A percentile compares a stretch with the other conserved stretches of the same genome.
phyloP scores from a whole-genome alignment of 2,329 filamentous ascomycete genomes.

The Thelonectria discophora region DNA sequence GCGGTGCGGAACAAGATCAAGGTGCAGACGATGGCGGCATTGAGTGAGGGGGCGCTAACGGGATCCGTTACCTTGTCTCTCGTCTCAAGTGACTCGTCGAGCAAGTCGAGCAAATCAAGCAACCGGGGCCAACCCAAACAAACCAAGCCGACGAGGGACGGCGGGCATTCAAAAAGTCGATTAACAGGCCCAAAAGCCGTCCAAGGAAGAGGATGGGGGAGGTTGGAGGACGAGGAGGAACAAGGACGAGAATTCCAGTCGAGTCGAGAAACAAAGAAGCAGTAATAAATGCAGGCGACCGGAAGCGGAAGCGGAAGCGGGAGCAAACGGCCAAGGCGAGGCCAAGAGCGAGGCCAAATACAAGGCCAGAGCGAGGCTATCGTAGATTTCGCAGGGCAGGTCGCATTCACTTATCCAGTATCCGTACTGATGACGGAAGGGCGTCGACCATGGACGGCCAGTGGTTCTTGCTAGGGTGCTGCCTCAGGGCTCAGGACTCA shows the following conservation, averaged over 20 bases:
- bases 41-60: constrained; percentile 41
- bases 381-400: constrained; percentile 2
- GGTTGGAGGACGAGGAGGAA: neutral
- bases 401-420: neutral
- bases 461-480: neutral
- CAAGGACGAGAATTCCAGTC: neutral
- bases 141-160: neutral
- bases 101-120: neutral
- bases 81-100: constrained; percentile 27
- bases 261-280: neutral
- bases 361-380: no score
- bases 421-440: neutral
- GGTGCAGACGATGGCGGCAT: constrained; percentile 42
- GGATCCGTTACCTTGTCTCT: constrained; percentile 37
- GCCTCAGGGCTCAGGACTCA: neutral
- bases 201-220: neutral
- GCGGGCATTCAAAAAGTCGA: constrained; percentile 1
- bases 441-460: neutral
- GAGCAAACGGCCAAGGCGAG: neutral
- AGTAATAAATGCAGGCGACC: neutral
- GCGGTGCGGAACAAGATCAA: constrained; percentile 38
- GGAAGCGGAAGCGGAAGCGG: neutral
- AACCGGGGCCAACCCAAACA: no score
- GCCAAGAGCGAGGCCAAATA: no score
- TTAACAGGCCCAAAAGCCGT: neutral